A percentile compares a stretch with the other conserved stretches of the same genome.
Evolutionary conservation across 176 grass and related monocot species (phyloP).

Genomic region (Dactylis glomerata): DNA sequence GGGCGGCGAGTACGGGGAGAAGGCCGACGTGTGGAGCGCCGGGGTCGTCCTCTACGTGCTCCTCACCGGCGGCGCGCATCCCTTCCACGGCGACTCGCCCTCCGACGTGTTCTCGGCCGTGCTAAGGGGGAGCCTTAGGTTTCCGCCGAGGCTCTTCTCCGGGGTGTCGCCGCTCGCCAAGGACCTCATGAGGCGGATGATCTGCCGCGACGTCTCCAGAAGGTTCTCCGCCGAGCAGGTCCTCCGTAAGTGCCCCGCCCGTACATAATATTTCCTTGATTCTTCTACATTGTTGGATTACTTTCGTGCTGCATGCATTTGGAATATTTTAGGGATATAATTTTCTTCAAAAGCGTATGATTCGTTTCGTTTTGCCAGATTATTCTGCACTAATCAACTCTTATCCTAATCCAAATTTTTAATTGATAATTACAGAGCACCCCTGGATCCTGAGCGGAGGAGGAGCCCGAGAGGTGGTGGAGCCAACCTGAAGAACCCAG

Average conservation of each 20-base stretch:
- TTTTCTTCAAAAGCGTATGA: not conserved
- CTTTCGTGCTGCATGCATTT: not conserved
- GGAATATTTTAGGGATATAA: not conserved
- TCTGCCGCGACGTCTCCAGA: slow-evolving; percentile 76
- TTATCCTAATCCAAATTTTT: not conserved
- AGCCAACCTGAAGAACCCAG: slow-evolving; percentile 25
- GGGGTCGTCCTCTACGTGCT: slow-evolving; percentile 73
- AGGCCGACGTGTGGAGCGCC: slow-evolving; percentile 90
- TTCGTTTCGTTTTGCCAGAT: not conserved
- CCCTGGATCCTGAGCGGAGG: slow-evolving; percentile 70
- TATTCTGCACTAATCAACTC: not conserved
- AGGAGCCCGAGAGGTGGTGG: slow-evolving; percentile 10
- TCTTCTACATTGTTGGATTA: not conserved
- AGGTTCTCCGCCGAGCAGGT: slow-evolving; percentile 85
- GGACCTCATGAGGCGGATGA: slow-evolving; percentile 79
- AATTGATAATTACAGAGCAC: slow-evolving; percentile 46
- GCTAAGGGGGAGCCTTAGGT: slow-evolving; percentile 54
- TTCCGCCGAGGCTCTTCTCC: slow-evolving; percentile 61
- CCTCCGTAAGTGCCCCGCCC: slow-evolving; percentile 43
- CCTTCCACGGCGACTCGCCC: slow-evolving; percentile 69
- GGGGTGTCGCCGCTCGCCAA: slow-evolving; percentile 68
- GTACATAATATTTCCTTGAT: not conserved
- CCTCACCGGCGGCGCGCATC: slow-evolving; percentile 66
- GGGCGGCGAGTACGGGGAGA: slow-evolving; percentile 67
- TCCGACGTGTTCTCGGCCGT: slow-evolving; percentile 66